Evolutionary conservation across 805 yeast species (phyloP).

Genomic region (Saturnispora gosingensis): DNA sequence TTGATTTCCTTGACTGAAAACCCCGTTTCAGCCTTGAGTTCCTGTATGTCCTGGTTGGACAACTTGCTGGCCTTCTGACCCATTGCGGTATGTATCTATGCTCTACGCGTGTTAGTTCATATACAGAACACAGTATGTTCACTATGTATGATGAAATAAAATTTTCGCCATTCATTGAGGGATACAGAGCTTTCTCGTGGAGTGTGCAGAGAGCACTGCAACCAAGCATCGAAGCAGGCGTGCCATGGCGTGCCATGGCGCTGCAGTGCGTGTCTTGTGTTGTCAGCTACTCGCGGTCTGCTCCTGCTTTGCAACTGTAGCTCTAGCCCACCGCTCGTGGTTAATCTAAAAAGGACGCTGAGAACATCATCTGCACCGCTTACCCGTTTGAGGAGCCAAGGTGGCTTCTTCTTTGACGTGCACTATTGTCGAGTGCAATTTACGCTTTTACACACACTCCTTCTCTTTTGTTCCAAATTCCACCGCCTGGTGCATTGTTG

Average conservation of each 20-base stretch:
- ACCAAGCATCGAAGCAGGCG: too few species aligned
- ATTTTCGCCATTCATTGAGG: not conserved
- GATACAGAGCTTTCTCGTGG: not conserved
- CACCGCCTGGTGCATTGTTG: not conserved
- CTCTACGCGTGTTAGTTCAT: not conserved
- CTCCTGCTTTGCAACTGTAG: too few species aligned
- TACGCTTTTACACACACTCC: not conserved
- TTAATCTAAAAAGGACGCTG: too few species aligned
- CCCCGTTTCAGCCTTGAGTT: conserved; percentile 75
- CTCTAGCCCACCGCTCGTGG: too few species aligned
- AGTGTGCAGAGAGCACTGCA: not conserved
- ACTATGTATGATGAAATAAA: not conserved
- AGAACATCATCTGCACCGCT: too few species aligned
- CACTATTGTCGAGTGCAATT: not conserved
- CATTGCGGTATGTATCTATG: conserved; percentile 35
- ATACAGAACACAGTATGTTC: not conserved
- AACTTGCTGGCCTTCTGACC: conserved; percentile 92
- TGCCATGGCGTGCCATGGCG: too few species aligned
- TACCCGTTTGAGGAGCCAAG: too few species aligned
- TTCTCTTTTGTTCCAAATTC: not conserved
- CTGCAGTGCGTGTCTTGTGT: too few species aligned
- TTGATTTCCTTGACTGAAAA: conserved; percentile 91
- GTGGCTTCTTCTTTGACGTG: too few species aligned
- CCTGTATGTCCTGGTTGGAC: conserved; percentile 80
- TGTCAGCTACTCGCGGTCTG: too few species aligned